Evolutionary conservation across 2,329 filamentous ascomycete species (phyloP).

Genomic region (Exophiala sp.): DNA sequence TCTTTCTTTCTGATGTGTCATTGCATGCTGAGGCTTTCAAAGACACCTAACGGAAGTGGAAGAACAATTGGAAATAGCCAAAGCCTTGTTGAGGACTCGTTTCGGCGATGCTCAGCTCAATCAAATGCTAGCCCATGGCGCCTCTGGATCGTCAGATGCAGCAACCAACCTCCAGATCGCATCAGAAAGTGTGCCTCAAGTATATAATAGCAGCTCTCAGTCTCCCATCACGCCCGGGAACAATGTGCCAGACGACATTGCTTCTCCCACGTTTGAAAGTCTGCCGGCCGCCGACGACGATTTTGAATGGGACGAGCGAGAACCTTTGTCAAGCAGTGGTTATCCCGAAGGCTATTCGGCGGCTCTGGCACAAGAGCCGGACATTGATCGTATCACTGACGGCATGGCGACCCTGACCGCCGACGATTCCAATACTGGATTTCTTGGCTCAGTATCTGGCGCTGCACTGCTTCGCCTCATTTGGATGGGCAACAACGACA

Average conservation of each 20-base stretch:
- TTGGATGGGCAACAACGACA: constrained; percentile 8
- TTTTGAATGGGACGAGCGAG: constrained; percentile 25
- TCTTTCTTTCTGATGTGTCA: not conserved
- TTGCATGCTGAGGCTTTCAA: not conserved
- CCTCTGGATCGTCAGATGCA: constrained; percentile 1
- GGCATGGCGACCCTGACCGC: constrained; percentile 24
- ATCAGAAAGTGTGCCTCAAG: no score
- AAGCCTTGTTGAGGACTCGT: constrained; percentile 17
- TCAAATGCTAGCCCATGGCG: constrained; percentile 21
- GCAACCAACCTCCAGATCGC: no score
- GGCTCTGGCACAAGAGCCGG: constrained; percentile 10
- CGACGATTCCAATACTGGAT: constrained; percentile 23
- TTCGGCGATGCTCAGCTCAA: constrained; percentile 20
- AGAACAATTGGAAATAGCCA: constrained; percentile 21
- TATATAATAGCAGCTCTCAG: not conserved
- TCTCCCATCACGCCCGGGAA: constrained; percentile 3
- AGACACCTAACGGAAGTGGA: constrained; percentile 26
- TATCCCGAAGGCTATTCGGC: not conserved
- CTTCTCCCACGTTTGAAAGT: constrained; percentile 10
- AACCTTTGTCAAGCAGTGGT: constrained; percentile 10
- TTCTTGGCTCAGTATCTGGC: constrained; percentile 21
- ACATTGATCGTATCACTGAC: constrained; percentile 20
- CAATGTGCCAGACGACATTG: constrained; percentile 1
- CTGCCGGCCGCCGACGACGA: constrained; percentile 21
- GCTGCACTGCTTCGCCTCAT: constrained; percentile 24